Conservation (phyloP, 1,284 basidiomycete species). For the Puccinia novopanici region DNA sequence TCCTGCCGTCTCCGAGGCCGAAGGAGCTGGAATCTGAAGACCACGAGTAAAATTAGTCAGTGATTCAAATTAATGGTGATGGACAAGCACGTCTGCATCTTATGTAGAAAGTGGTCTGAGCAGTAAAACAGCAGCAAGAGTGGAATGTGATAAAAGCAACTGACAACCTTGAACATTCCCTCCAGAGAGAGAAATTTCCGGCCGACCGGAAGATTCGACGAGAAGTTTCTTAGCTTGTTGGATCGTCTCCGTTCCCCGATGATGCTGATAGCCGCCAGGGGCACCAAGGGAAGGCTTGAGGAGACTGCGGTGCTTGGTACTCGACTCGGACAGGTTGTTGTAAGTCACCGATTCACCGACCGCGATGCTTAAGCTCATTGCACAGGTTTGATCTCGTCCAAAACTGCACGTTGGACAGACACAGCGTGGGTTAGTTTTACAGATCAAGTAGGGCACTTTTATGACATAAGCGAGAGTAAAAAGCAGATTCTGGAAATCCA, state of each 20-base stretch:
- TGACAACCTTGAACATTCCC: constrained; percentile 20
- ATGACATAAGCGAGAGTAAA: not conserved
- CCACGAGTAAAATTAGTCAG: not conserved
- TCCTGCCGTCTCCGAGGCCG: constrained; percentile 70
- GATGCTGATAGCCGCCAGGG: constrained; percentile 46
- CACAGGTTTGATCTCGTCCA: constrained; percentile 83
- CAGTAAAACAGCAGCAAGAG: not conserved
- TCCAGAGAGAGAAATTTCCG: constrained; percentile 25
- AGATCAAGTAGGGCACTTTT: not conserved
- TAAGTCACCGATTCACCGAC: constrained; percentile 56
- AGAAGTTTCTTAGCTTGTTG: constrained; percentile 57
- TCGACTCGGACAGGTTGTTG: constrained; percentile 2
- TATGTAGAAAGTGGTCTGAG: not conserved
- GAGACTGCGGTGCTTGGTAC: not conserved
- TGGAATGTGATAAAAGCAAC: not conserved
- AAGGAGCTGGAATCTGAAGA: constrained; percentile 23
- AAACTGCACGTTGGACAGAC: constrained; percentile 64
- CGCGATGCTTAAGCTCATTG: constrained; percentile 78
- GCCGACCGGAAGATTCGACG: constrained; percentile 55
- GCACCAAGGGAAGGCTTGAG: not conserved
- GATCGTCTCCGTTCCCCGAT: constrained; percentile 56
- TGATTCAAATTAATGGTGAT: not conserved
- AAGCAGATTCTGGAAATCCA: not conserved
- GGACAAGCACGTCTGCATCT: not conserved
- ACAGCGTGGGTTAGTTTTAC: not conserved